Evolutionary conservation across 2,329 filamentous ascomycete genomes (phyloP).

Genomic region (Alternaria angustiovoidea): DNA sequence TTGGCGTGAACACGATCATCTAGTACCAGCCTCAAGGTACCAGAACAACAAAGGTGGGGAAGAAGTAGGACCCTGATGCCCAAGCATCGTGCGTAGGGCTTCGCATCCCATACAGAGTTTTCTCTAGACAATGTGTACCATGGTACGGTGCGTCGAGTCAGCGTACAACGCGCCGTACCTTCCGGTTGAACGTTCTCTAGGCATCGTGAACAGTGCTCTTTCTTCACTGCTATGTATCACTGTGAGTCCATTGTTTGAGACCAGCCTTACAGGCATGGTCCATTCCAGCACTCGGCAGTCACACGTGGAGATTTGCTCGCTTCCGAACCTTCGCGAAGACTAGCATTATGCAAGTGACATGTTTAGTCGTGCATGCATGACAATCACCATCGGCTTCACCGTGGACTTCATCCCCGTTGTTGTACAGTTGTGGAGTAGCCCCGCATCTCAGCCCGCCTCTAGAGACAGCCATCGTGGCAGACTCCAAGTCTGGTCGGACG

Average conservation of each 20-base stretch:
- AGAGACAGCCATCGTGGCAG: conserved; percentile 8
- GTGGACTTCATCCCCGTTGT: conserved; percentile 3
- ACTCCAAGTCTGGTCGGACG: conserved; percentile 7
- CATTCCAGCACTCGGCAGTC: not conserved
- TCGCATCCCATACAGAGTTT: not conserved
- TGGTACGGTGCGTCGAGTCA: conserved; percentile 6
- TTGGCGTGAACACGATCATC: conserved; percentile 8
- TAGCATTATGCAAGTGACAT: conserved; percentile 13
- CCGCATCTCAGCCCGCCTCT: conserved; percentile 15
- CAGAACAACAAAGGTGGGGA: conserved; percentile 5
- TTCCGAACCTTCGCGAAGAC: conserved; percentile 6
- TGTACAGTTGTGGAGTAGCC: conserved; percentile 9
- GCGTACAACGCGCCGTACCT: conserved; percentile 2
- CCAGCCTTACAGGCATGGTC: not conserved
- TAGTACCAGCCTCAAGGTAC: conserved; percentile 10
- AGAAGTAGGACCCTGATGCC: conserved; percentile 6
- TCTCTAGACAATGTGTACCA: not conserved
- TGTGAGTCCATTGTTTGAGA: not conserved
- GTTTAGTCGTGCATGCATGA: conserved; percentile 4
- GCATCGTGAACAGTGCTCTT: not conserved
- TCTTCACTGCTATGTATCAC: not conserved
- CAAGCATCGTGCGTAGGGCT: not conserved
- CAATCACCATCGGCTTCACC: conserved; percentile 1
- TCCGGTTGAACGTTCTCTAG: not conserved
- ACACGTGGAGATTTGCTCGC: conserved; percentile 6